phyloP scores from a whole-genome alignment of 352 stramenopile genomes.

The Globisporangium recalcitrans region DNA sequence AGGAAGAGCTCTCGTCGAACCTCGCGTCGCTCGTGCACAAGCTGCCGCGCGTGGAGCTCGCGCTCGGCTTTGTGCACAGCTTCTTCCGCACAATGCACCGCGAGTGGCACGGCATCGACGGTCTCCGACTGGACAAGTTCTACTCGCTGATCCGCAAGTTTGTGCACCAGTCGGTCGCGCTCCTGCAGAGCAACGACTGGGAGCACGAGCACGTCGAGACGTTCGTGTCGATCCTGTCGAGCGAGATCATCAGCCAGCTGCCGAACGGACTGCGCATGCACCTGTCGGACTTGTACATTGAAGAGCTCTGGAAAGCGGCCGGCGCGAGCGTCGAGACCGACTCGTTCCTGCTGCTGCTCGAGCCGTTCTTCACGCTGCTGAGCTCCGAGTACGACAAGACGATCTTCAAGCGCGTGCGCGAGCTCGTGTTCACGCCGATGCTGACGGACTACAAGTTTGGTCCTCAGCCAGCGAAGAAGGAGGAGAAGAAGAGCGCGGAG shows the following conservation, averaged over 20 bases:
- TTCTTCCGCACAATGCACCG: slow-evolving; percentile 84
- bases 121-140: slow-evolving; percentile 81
- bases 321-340: slow-evolving; percentile 47
- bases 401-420: slow-evolving; percentile 73
- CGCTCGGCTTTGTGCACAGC: slow-evolving; percentile 68
- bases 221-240: slow-evolving; percentile 64
- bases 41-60: slow-evolving; percentile 35
- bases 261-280: slow-evolving; percentile 81
- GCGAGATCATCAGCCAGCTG: slow-evolving; percentile 67
- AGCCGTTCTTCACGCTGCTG: slow-evolving; percentile 79
- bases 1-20: slow-evolving; percentile 74
- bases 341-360: slow-evolving; percentile 65
- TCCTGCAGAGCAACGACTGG: slow-evolving; percentile 56
- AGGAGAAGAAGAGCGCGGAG: slow-evolving; percentile 31
- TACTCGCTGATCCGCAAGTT: slow-evolving; percentile 83
- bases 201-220: slow-evolving; percentile 35
- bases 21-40: slow-evolving; percentile 56
- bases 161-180: slow-evolving; percentile 57
- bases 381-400: slow-evolving; percentile 75
- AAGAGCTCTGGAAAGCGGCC: slow-evolving; percentile 53
- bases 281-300: slow-evolving; percentile 67
- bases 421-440: slow-evolving; percentile 71
- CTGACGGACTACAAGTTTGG: slow-evolving; percentile 66
- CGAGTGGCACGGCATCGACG: slow-evolving; percentile 83
- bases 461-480: slow-evolving; percentile 31